phyloP scores from a whole-genome alignment of 495 filamentous ascomycete species.

The Parachaetomium inaequale region DNA sequence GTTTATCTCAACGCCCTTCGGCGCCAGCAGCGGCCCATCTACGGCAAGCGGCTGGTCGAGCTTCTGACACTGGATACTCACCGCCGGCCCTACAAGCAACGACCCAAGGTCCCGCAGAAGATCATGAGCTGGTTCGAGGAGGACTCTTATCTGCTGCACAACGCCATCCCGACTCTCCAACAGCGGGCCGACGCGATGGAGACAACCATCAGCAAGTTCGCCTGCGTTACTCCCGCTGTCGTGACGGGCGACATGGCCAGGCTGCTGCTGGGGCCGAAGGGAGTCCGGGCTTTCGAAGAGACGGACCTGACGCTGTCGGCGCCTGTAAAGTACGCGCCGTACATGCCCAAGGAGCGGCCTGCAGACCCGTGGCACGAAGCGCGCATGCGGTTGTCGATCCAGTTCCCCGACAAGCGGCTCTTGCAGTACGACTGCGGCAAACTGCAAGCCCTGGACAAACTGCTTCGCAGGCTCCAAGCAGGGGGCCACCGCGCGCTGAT shows the following conservation, averaged over 20 bases:
- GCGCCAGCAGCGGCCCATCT: conserved; percentile 75
- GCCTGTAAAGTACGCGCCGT: conserved; percentile 44
- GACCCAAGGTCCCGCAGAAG: conserved; percentile 51
- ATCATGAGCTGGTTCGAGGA: conserved; percentile 71
- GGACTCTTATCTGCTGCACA: conserved; percentile 61
- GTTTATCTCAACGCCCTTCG: conserved; percentile 78
- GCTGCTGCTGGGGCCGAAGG: conserved; percentile 57
- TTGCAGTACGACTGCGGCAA: conserved; percentile 98
- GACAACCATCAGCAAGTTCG: conserved; percentile 77
- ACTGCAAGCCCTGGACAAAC: conserved; percentile 80
- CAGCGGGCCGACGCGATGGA: conserved; percentile 68
- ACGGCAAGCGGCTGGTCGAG: conserved; percentile 70
- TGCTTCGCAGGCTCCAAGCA: conserved; percentile 82
- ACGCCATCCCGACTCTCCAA: conserved; percentile 69
- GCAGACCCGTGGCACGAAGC: conserved; percentile 89
- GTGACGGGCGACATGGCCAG: conserved; percentile 72
- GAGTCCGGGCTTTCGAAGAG: conserved; percentile 59
- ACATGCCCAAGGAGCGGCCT: conserved; percentile 50
- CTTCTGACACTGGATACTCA: conserved; percentile 61
- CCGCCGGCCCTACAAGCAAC: conserved; percentile 51
- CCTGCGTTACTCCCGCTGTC: conserved; percentile 84
- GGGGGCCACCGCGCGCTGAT: conserved; percentile 92
- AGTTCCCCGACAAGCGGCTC: conserved; percentile 92
- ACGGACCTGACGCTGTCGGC: conserved; percentile 43
- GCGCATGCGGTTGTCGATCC: conserved; percentile 87